Base-by-base conservation (phyloP, 257 asterid species). In the Solanum tarijense region DNA sequence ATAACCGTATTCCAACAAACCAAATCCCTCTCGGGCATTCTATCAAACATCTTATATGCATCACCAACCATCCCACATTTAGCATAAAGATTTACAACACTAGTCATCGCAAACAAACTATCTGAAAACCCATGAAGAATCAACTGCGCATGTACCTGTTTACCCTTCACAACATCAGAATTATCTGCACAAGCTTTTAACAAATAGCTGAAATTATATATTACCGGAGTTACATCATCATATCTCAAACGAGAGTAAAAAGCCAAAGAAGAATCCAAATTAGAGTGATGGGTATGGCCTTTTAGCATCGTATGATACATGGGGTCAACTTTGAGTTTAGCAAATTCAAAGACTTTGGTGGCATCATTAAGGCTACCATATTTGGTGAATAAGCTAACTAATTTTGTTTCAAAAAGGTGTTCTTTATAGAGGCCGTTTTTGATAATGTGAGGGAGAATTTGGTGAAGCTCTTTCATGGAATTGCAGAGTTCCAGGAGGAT, bases 1-100 rank as follows among this genome's bases (percentile, higher is more conserved):
- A 95, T 90, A 86, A 97, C 93, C 1, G 98, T 93, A 88, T 97
- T 97, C 98, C 98, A 97, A 81, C 96, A 94, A 78, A 94, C 96
- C 91, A 95, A 90, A 86, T 97, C 99, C 88, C 96, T 94, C 25
- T 90, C 93, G 60, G 95, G 94, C 98, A 97, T 96, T 94, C 96
- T 94, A 74, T 88, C 98, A 72, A 97, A 97, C 98, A 97, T 86
- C 92, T 94, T 94, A 87, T 86, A 92, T 8, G 99, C 98, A 83
- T 96, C 96, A 1, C 88, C 89, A 78, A 94, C 85, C n/a, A 81
- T 58, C 14, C 96, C 89, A 78, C 99, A 96, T 88, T 97, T 97
- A 0, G 96, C 95, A 55, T 97, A 96, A 86, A 97, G 31, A 58
- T 91, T 95, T 82, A 95, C 91, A 90, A 95, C 89, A 87, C 95